Base-by-base conservation (phyloP, 129 eudicot species). In the Artemisia tridentata region DNA sequence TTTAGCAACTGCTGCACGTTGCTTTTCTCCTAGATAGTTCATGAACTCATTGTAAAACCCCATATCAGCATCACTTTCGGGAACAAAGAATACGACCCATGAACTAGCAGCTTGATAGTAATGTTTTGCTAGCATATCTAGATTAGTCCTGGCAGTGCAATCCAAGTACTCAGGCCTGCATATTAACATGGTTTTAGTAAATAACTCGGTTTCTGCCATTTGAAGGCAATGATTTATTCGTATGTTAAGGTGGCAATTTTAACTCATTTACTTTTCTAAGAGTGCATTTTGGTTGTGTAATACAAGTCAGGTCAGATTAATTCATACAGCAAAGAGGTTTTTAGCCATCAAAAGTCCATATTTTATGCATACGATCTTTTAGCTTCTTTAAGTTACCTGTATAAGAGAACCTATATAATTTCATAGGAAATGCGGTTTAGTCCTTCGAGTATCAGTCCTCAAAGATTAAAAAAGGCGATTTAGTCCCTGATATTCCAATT, bases 101-200 rank as follows among this genome's bases (percentile, higher is more conserved):
- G 95, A 84, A 67, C 68, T 65, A 43, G 87, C 73, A 20, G 98
- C 95, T 67, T 86, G 92, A 75, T 87, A 85, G 80, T 87, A 93
- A 69, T 93, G 96, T 74, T 93, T 89, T 19, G 98, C 84, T 18
- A 93, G 88, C 97, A 85, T 87, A 57, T 93, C 98, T 69, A 93
- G 63, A 47, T 90, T 86, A 46, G 98, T 93, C 78, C 95, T 78
- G 29, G 98, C 96, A 11, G 95, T 87, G 90, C 98, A 93, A 72
- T 93, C 95, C 69, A 93, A 54, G 50, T 69, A 80, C 50, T 85
- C 92, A 2, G 98, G 98, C 82, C 98, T 93, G 90, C 83, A 77
- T 69, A 77, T 50, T 45, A 4, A 76, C 45, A 69, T 10, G 56
- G 11, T 31, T 52, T 14, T 19, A 13, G 54, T 20, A 69, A 77